Percentiles rank a stretch among this genome's conserved stretches.
Conservation (phyloP, 148 eudicot species). For the Cornus kousa region DNA sequence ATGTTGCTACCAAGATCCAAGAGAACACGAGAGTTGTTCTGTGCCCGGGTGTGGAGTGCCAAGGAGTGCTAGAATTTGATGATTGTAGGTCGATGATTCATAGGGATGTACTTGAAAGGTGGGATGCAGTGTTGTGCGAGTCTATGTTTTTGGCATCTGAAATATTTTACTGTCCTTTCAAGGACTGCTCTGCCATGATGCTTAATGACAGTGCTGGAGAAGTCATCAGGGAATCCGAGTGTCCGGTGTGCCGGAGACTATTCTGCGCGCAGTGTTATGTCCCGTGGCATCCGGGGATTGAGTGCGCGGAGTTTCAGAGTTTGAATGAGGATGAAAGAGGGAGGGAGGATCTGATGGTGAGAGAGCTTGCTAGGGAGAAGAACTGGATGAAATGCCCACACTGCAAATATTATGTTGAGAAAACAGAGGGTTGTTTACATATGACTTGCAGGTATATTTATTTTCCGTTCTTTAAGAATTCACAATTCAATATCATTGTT, state of each 20-base stretch:
- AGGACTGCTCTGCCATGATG: slow-evolving; percentile 52
- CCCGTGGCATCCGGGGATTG: slow-evolving; percentile 54
- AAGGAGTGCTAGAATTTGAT: slow-evolving; percentile 18
- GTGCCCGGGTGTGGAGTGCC: slow-evolving; percentile 42
- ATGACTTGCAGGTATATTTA: slow-evolving; percentile 51
- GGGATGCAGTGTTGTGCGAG: slow-evolving; percentile 45
- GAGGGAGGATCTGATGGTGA: slow-evolving; percentile 49
- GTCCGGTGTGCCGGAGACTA: slow-evolving; percentile 49
- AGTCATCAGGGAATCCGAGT: slow-evolving; percentile 28
- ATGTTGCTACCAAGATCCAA: slow-evolving; percentile 34
- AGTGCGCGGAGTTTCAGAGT: slow-evolving; percentile 45
- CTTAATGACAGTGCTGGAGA: slow-evolving; percentile 22
- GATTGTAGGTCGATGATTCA: slow-evolving; percentile 28
- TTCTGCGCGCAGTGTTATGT: slow-evolving; percentile 59
- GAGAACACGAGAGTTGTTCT: slow-evolving; percentile 14
- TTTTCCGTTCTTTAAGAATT: not conserved
- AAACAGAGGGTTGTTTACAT: slow-evolving; percentile 52
- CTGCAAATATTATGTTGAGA: slow-evolving; percentile 55
- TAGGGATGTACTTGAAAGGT: slow-evolving; percentile 26
- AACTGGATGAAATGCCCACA: slow-evolving; percentile 56
- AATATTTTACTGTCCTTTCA: slow-evolving; percentile 55
- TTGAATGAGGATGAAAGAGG: slow-evolving; percentile 37
- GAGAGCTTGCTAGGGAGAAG: slow-evolving; percentile 52
- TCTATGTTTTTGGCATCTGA: slow-evolving; percentile 29
- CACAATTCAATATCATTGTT: not conserved